Evolutionary conservation across 257 asterid species (phyloP).

Genomic region (Gentiana dahurica): DNA sequence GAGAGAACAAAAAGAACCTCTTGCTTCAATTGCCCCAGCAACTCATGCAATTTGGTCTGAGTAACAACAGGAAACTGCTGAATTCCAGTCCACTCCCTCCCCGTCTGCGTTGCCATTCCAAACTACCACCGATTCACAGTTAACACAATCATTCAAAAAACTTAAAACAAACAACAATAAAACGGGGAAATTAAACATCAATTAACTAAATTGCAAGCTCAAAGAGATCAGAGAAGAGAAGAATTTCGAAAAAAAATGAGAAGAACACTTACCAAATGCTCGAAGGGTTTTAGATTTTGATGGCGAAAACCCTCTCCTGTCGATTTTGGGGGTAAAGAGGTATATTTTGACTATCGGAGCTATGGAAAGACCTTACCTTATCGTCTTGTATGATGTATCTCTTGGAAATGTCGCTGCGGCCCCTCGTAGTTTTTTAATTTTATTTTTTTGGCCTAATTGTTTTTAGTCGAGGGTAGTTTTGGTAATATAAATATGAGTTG

Average conservation of each 20-base stretch:
- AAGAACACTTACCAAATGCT: neutral
- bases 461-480: neutral
- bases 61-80: conserved; percentile 91
- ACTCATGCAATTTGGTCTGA: conserved; percentile 75
- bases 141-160: neutral
- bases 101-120: conserved; percentile 61
- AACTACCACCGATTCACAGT: conserved; percentile 17
- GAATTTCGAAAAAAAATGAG: neutral
- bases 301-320: neutral
- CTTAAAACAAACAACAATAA: neutral
- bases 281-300: conserved; percentile 6
- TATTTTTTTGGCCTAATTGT: neutral
- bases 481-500: neutral
- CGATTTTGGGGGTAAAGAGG: too few species aligned
- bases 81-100: conserved; percentile 83
- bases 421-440: neutral
- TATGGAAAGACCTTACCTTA: conserved; percentile 5
- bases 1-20: conserved; percentile 37
- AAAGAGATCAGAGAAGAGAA: neutral
- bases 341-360: neutral
- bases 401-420: too few species aligned
- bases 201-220: neutral
- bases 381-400: conserved; percentile 4
- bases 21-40: conserved; percentile 63
- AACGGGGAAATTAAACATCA: neutral